Evolutionary conservation across 805 yeast genomes (phyloP), one percentile per base, ranked within the genome.

Genomic region (Candida krabiensis): DNA sequence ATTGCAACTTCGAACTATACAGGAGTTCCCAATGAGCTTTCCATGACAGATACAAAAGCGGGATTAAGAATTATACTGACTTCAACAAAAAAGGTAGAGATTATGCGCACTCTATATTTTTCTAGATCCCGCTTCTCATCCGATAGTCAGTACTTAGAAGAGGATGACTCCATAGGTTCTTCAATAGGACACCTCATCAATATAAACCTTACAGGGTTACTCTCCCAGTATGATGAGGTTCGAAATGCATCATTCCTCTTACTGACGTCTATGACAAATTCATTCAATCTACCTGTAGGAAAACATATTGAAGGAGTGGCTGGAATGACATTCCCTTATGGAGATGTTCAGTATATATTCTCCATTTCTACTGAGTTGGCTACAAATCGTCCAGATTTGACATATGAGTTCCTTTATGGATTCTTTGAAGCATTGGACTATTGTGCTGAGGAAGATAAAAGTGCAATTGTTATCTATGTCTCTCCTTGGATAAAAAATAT

Each of bases 401-500:
- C 95, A 0, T 71, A 72, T 42, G 74, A 81, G 31, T 76, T 86
- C 40, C 46, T 76, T 17, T 46, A 44, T 15, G 72, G 75, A 0
- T 72, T 73, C 47, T 74, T 80, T 56, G 66, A 64, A 26, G 78
- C 84, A 1, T 73, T 71, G 41, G 76, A 69, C 2, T 63, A 60
- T 33, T 50, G 72, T 15, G 59, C 64, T 0, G 41, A 37, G 0
- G 64, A 57, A 6, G 66, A 65, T 27, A 40, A 64, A 54, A 55
- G 67, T 33, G 49, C 67, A n/a, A 62, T 71, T 39, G 71, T 78
- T 1, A 67, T 69, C 14, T 80, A 79, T 52, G 64, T 80, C 9
- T 67, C 84, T 0, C 90, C 93, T 2, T 88, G 96, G 95, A 69
- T 84, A 12, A 73, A 73, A 17, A 83, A 86, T 49, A 67, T 86